A percentile compares a stretch with the other conserved stretches of the same genome.
phyloP scores from a whole-genome alignment of 345 rosid species.

The Lepidium africanum region DNA sequence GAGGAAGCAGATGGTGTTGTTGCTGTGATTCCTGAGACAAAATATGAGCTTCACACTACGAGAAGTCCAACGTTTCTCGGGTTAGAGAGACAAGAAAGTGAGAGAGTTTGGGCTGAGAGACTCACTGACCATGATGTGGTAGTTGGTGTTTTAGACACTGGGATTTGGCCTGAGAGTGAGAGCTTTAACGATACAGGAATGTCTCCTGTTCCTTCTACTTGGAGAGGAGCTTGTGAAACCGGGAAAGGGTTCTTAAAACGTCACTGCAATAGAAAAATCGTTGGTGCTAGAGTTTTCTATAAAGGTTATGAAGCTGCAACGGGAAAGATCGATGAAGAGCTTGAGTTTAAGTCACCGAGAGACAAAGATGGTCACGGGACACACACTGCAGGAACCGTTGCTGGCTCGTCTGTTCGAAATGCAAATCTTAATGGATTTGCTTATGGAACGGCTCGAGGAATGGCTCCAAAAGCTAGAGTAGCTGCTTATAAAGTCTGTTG shows the following conservation, averaged over 20 bases:
- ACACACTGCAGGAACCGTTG: conserved; percentile 75
- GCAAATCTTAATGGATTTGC: conserved; percentile 70
- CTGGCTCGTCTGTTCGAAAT: conserved; percentile 50
- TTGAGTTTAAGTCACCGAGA: conserved; percentile 64
- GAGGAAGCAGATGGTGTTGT: conserved; percentile 47
- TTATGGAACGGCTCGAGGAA: conserved; percentile 67
- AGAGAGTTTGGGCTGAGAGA: conserved; percentile 41
- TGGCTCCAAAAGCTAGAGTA: conserved; percentile 69
- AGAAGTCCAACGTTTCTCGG: conserved; percentile 73
- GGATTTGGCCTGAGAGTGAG: conserved; percentile 73
- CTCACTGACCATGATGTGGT: conserved; percentile 53
- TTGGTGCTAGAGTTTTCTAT: conserved; percentile 61
- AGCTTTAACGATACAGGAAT: conserved; percentile 63
- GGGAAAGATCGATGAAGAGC: conserved; percentile 46
- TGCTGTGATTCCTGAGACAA: conserved; percentile 48
- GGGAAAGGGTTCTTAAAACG: conserved; percentile 44
- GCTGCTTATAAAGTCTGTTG: conserved; percentile 82
- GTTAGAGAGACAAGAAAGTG: conserved; percentile 39
- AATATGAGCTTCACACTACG: conserved; percentile 64
- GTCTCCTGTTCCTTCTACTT: conserved; percentile 45
- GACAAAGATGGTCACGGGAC: conserved; percentile 83
- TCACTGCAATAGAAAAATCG: conserved; percentile 60
- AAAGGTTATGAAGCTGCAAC: conserved; percentile 60
- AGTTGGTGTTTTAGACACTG: conserved; percentile 74
- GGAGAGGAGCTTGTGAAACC: conserved; percentile 67